Percentiles rank a stretch among this genome's conserved stretches.
Evolutionary conservation across 768 basidiomycete species (phyloP).

Genomic region (Rhizopogon rudus): DNA sequence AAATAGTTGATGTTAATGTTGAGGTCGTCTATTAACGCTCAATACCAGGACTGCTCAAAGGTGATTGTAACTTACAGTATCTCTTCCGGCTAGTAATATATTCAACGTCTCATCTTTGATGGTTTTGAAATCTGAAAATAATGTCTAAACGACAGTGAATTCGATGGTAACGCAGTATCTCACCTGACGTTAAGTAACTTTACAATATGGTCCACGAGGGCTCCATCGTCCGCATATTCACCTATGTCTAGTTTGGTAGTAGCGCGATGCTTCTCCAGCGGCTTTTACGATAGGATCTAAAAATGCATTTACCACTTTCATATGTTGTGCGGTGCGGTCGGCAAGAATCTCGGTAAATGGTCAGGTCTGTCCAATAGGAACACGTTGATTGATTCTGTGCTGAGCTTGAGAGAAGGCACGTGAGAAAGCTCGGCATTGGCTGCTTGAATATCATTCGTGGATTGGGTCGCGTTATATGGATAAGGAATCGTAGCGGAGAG

Average conservation of each 20-base stretch:
- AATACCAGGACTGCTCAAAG: neutral
- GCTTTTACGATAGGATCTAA: slow-evolving; percentile 35
- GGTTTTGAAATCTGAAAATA: slow-evolving; percentile 21
- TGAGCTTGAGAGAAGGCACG: slow-evolving; percentile 32
- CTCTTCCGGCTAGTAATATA: slow-evolving; percentile 40
- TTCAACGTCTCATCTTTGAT: slow-evolving; percentile 39
- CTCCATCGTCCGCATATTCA: slow-evolving; percentile 26
- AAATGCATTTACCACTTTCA: slow-evolving; percentile 34
- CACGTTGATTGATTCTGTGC: slow-evolving; percentile 21
- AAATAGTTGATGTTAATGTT: slow-evolving; percentile 38
- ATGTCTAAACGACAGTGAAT: neutral
- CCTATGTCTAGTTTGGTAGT: slow-evolving; percentile 6
- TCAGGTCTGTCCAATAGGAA: slow-evolving; percentile 30
- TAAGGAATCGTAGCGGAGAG: slow-evolving; percentile 33
- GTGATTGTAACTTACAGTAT: slow-evolving; percentile 27
- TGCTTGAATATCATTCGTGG: slow-evolving; percentile 3
- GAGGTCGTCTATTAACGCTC: slow-evolving; percentile 32
- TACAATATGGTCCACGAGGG: slow-evolving; percentile 37
- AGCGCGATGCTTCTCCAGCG: slow-evolving; percentile 24
- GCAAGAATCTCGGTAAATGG: slow-evolving; percentile 33
- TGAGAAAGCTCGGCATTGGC: slow-evolving; percentile 22
- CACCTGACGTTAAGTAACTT: slow-evolving; percentile 31
- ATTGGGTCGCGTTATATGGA: slow-evolving; percentile 24
- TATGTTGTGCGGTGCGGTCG: slow-evolving; percentile 27
- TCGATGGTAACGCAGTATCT: neutral